phyloP scores from a whole-genome alignment of 2,329 filamentous ascomycete genomes.

The Capronia americana region DNA sequence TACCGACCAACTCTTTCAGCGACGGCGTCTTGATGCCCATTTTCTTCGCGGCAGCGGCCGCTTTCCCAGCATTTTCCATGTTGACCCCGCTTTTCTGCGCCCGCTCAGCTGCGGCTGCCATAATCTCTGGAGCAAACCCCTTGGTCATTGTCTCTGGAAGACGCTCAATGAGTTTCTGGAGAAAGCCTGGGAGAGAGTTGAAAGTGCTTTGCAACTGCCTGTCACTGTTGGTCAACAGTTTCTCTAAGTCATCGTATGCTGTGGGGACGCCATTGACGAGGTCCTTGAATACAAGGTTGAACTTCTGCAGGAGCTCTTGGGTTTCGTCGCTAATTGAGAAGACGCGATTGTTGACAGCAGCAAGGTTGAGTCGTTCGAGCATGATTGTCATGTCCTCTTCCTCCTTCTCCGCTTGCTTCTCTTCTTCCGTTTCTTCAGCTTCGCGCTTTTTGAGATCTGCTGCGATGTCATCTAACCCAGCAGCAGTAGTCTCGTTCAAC shows the following conservation, averaged over 20 bases:
- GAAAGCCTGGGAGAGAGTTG: slow-evolving; percentile 72
- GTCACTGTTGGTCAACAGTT: slow-evolving; percentile 68
- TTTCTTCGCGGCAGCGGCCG: slow-evolving; percentile 66
- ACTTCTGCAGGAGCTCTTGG: slow-evolving; percentile 78
- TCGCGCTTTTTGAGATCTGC: slow-evolving; percentile 42
- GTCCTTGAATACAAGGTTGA: slow-evolving; percentile 91
- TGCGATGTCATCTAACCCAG: slow-evolving; percentile 42
- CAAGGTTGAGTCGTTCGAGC: slow-evolving; percentile 82
- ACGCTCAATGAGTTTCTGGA: slow-evolving; percentile 85
- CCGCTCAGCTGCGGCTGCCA: slow-evolving; percentile 79
- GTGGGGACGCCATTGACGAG: slow-evolving; percentile 91
- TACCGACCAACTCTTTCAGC: slow-evolving; percentile 79
- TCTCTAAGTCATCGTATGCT: slow-evolving; percentile 86
- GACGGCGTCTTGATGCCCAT: slow-evolving; percentile 72
- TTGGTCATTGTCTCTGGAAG: slow-evolving; percentile 82
- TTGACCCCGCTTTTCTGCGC: slow-evolving; percentile 64
- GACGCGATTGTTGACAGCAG: slow-evolving; percentile 82
- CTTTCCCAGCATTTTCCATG: slow-evolving; percentile 57
- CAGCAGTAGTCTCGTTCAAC: slow-evolving; percentile 41
- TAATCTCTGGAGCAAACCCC: slow-evolving; percentile 77
- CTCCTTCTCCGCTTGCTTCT: slow-evolving; percentile 62
- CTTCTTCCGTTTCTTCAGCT: slow-evolving; percentile 44
- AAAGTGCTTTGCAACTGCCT: slow-evolving; percentile 69
- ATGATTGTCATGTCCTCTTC: slow-evolving; percentile 76
- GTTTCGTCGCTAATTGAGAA: slow-evolving; percentile 86